Percentiles rank a stretch among this genome's conserved stretches.
These are phyloP conservation scores for Canariomyces notabilis DNA, from an alignment of 2,329 filamentous ascomycete species.

Conservation along the genomic window DNA sequence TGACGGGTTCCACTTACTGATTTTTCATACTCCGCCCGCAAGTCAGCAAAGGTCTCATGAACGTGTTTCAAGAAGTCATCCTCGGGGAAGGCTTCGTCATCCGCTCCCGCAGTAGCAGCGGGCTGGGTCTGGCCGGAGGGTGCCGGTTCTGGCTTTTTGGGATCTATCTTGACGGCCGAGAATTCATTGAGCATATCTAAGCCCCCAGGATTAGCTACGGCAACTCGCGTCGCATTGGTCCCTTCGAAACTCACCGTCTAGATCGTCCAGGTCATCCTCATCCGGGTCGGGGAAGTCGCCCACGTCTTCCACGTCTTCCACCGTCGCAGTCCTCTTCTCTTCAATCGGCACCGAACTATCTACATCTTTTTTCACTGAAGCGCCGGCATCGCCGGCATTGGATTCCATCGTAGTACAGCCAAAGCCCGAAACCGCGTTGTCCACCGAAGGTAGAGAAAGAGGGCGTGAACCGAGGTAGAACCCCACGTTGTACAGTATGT, in stretches of 20 bases:
- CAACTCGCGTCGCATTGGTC: neutral
- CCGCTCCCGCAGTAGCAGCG: constrained; percentile 19
- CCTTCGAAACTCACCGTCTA: constrained; percentile 63
- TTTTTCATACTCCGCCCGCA: constrained; percentile 67
- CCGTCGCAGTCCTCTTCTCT: constrained; percentile 24
- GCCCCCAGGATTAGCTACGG: constrained; percentile 14
- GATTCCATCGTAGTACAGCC: constrained; percentile 18
- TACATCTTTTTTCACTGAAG: constrained; percentile 20
- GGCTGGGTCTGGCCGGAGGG: constrained; percentile 25
- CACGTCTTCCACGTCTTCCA: constrained; percentile 22
- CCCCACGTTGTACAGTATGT: neutral
- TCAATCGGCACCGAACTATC: constrained; percentile 10
- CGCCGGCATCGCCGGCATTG: constrained; percentile 15
- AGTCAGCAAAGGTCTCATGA: constrained; percentile 82
- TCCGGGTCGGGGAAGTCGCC: constrained; percentile 72
- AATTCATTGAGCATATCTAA: constrained; percentile 92
- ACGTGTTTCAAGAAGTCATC: constrained; percentile 79
- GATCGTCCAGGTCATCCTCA: constrained; percentile 84
- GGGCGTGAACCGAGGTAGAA: neutral
- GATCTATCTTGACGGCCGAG: constrained; percentile 56
- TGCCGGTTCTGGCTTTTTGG: constrained; percentile 34
- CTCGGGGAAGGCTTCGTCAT: constrained; percentile 47
- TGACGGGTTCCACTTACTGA: constrained; percentile 39
- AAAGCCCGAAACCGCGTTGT: constrained; percentile 7
- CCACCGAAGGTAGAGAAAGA: neutral